phyloP scores from a whole-genome alignment of 208 protist genomes.

The Crithidia bombi region DNA sequence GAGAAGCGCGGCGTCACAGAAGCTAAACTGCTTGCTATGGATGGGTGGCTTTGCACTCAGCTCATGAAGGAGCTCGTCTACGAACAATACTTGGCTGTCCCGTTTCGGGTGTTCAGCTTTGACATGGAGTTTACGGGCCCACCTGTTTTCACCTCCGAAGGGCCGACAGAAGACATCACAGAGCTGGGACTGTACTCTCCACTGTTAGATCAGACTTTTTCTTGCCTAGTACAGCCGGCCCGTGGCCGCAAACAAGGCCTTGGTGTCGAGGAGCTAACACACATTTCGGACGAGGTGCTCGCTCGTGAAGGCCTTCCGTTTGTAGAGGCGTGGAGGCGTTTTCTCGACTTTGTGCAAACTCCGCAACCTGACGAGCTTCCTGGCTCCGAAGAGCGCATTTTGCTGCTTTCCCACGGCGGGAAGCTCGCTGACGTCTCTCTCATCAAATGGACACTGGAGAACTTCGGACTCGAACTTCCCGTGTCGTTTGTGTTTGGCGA shows the following conservation, averaged over 20 bases:
- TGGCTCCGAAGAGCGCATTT: slow-evolving; percentile 61
- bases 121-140: slow-evolving; percentile 91
- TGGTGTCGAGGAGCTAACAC: slow-evolving; percentile 75
- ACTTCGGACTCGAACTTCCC: slow-evolving; percentile 66
- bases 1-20: slow-evolving; percentile 75
- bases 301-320: slow-evolving; percentile 74
- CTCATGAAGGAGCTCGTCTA: slow-evolving; percentile 75
- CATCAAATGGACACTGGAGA: slow-evolving; percentile 86
- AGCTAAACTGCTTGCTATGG: slow-evolving; percentile 84
- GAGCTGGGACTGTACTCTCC: slow-evolving; percentile 89
- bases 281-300: slow-evolving; percentile 83
- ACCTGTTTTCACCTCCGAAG: slow-evolving; percentile 82
- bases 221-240: slow-evolving; percentile 68
- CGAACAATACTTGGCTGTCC: slow-evolving; percentile 86
- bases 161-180: slow-evolving; percentile 90
- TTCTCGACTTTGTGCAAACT: slow-evolving; percentile 68
- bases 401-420: slow-evolving; percentile 88
- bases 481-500: slow-evolving; percentile 83
- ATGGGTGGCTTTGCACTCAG: slow-evolving; percentile 62
- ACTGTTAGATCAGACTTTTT: slow-evolving; percentile 68
- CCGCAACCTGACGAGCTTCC: slow-evolving; percentile 74
- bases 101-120: slow-evolving; percentile 88
- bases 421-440: slow-evolving; percentile 90
- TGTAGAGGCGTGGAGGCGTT: slow-evolving; percentile 71
- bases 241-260: slow-evolving; percentile 55